Conservation (phyloP, 2,329 filamentous ascomycete genomes). For the Penicillium sp. region DNA sequence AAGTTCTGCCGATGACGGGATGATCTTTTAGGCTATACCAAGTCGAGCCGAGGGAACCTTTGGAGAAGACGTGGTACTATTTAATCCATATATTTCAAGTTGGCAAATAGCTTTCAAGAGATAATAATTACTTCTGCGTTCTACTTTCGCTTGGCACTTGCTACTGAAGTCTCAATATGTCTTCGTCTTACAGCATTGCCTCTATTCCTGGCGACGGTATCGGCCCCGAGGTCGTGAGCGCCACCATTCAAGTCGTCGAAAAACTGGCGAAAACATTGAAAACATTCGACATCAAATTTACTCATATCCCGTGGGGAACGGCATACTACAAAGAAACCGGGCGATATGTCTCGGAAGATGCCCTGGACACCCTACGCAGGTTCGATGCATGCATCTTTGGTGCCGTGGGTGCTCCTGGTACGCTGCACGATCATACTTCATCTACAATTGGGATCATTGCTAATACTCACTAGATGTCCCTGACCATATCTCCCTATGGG, state of each 20-base stretch:
- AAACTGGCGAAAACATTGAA: constrained; percentile 47
- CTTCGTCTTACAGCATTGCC: constrained; percentile 52
- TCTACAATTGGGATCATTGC: neutral
- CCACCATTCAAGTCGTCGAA: constrained; percentile 52
- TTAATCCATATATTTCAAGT: neutral
- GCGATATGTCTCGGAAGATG: constrained; percentile 56
- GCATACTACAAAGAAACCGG: constrained; percentile 51
- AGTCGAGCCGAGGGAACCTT: neutral
- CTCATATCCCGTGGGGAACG: constrained; percentile 45
- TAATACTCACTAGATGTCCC: constrained; percentile 48
- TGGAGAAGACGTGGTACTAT: neutral
- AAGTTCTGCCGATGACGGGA: constrained; percentile 20
- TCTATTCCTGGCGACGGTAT: constrained; percentile 67
- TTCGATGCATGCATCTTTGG: constrained; percentile 62
- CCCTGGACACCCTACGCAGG: constrained; percentile 52
- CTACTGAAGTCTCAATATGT: constrained; percentile 1
- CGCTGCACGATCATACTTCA: neutral
- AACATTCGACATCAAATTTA: constrained; percentile 54
- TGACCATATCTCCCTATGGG: constrained; percentile 60
- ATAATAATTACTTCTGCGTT: neutral
- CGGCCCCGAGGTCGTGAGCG: constrained; percentile 63
- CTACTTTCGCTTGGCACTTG: neutral
- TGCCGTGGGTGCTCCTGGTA: constrained; percentile 59
- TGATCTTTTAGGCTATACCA: constrained; percentile 12
- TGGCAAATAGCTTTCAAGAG: neutral